phyloP scores from a whole-genome alignment of 768 basidiomycete genomes.

The Naganishia kalamii region DNA sequence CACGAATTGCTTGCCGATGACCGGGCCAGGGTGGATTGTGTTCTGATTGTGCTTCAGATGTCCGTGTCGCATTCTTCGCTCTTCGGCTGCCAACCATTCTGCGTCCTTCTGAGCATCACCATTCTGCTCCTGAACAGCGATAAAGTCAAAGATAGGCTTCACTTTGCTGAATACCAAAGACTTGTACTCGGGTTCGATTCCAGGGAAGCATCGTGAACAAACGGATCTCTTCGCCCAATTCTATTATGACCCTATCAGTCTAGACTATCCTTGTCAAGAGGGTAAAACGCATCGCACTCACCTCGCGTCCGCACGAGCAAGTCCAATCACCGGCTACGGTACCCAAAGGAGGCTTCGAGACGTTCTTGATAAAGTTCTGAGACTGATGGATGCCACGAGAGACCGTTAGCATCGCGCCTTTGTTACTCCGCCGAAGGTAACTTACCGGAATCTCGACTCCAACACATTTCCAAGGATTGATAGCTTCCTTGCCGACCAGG shows the following conservation, averaged over 20 bases:
- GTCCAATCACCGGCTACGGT: conserved; percentile 24
- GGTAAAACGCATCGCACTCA: neutral
- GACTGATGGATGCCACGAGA: neutral
- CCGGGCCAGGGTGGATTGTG: neutral
- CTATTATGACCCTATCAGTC: neutral
- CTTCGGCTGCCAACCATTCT: conserved; percentile 11
- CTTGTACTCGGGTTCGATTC: conserved; percentile 26
- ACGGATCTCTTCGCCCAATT: conserved; percentile 27
- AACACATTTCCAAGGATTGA: conserved; percentile 25
- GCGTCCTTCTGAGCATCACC: conserved; percentile 10
- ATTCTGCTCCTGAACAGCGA: conserved; percentile 6
- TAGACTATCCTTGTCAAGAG: neutral
- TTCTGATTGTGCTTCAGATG: neutral
- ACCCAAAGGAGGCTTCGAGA: conserved; percentile 24
- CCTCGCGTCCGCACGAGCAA: conserved; percentile 26
- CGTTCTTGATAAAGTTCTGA: conserved; percentile 21
- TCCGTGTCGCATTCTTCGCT: neutral
- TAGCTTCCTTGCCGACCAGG: conserved; percentile 23
- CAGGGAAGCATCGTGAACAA: conserved; percentile 25
- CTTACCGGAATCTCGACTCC: conserved; percentile 24
- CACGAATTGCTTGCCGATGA: conserved; percentile 13
- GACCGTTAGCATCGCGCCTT: neutral
- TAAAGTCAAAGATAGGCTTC: conserved; percentile 19
- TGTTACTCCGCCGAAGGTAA: neutral
- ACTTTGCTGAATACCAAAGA: conserved; percentile 20